phyloP scores from a whole-genome alignment of 495 filamentous ascomycete species.

The Penicillium macrosclerotiorum region DNA sequence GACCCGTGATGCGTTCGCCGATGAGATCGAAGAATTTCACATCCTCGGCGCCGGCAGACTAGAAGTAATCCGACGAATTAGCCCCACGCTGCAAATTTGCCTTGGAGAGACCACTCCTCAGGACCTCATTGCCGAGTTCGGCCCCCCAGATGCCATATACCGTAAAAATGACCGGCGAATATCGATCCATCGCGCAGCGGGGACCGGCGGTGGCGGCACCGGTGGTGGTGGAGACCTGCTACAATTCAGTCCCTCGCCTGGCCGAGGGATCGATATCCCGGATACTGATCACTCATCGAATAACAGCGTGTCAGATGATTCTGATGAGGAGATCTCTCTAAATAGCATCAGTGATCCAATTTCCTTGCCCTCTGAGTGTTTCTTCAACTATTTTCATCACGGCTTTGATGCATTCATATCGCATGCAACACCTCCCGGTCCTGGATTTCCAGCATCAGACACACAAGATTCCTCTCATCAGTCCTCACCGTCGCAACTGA shows the following conservation, averaged over 20 bases:
- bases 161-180: conserved; percentile 88
- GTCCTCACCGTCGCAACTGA: conserved; percentile 57
- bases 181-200: conserved; percentile 68
- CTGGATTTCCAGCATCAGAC: conserved; percentile 54
- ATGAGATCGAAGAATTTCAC: conserved; percentile 78
- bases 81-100: conserved; percentile 60
- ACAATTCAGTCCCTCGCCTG: conserved; percentile 40
- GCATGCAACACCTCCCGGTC: conserved; percentile 63
- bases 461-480: conserved; percentile 32
- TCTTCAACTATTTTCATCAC: conserved; percentile 95
- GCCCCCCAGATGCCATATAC: conserved; percentile 93
- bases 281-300: conserved; percentile 84
- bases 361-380: conserved; percentile 64
- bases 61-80: conserved; percentile 66
- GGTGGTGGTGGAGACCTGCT: conserved; percentile 39
- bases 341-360: conserved; percentile 33
- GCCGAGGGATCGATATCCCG: conserved; percentile 40
- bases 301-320: conserved; percentile 74
- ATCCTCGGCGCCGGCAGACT: conserved; percentile 73
- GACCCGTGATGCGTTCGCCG: conserved; percentile 62
- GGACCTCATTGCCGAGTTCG: conserved; percentile 84
- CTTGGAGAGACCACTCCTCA: conserved; percentile 84
- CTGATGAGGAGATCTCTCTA: conserved; percentile 58
- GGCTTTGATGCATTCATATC: conserved; percentile 95
- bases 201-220: too few species aligned